Percentiles rank a stretch among this genome's conserved stretches.
Conservation (phyloP, 495 filamentous ascomycete genomes). For the Trypethelium eluteriae region DNA sequence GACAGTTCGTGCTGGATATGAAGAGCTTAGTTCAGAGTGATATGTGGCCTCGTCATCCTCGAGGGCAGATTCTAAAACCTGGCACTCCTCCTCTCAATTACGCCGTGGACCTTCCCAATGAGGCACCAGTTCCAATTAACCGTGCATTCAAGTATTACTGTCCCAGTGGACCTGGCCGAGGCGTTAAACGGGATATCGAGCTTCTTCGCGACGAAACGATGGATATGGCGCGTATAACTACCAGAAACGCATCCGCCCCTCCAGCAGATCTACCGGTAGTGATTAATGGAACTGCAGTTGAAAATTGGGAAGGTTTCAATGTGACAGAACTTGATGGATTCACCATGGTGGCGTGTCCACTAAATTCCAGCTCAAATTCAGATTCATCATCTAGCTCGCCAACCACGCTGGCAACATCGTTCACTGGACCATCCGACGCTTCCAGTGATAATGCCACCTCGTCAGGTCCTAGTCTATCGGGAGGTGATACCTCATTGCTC, state of each 20-base stretch:
- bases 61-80: background rate
- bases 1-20: background rate
- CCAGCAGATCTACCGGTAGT: background rate
- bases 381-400: no score
- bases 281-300: background rate
- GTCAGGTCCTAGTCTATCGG: no score
- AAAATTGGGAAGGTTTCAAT: slow-evolving; percentile 7
- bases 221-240: background rate
- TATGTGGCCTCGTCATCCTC: background rate
- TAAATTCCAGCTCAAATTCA: background rate
- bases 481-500: no score
- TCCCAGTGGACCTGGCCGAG: background rate
- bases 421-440: no score
- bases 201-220: background rate
- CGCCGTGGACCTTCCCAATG: background rate
- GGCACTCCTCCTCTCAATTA: background rate
- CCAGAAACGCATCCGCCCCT: background rate
- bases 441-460: no score
- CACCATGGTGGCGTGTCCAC: background rate
- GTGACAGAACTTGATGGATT: background rate
- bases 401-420: no score
- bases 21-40: background rate
- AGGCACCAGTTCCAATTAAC: background rate
- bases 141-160: slow-evolving; percentile 1
- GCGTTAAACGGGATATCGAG: background rate